Conservation (phyloP, 1,284 basidiomycete genomes). For the Austroboletus niveus region DNA sequence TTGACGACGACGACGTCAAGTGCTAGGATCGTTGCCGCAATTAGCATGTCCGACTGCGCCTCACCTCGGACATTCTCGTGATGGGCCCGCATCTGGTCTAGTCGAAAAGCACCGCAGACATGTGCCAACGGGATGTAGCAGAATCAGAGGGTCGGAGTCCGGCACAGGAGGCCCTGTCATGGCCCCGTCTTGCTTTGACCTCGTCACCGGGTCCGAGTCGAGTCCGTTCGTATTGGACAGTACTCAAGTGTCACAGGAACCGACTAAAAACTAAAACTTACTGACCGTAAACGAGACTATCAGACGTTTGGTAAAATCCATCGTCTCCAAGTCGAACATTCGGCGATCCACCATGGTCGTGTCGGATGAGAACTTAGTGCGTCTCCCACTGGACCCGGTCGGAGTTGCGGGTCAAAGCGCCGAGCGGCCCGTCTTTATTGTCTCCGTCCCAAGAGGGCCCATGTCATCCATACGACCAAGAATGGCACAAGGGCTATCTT, state of each 20-base stretch:
- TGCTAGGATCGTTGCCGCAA: conserved; percentile 9
- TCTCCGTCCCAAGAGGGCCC: too few relatives aligned
- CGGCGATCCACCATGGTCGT: too few relatives aligned
- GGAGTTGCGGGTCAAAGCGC: too few relatives aligned
- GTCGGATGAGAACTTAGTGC: too few relatives aligned
- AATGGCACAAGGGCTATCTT: too few relatives aligned
- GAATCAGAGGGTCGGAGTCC: not conserved
- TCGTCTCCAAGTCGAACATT: too few relatives aligned
- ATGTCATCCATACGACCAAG: too few relatives aligned
- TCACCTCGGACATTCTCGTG: conserved; percentile 9
- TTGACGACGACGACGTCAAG: conserved; percentile 14
- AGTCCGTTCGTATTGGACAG: not conserved
- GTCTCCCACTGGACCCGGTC: too few relatives aligned
- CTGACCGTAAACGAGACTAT: too few relatives aligned
- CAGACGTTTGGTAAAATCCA: too few relatives aligned
- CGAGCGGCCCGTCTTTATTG: too few relatives aligned
- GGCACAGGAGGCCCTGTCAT: not conserved
- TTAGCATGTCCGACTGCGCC: not conserved
- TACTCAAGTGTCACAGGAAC: not conserved
- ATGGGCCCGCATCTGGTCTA: not conserved
- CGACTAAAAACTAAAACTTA: not conserved
- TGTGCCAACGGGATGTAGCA: not conserved
- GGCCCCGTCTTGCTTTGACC: conserved; percentile 18
- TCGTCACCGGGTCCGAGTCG: conserved; percentile 4
- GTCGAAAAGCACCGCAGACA: not conserved